phyloP scores from a whole-genome alignment of 2,329 filamentous ascomycete genomes.

The Colletotrichum sp. region DNA sequence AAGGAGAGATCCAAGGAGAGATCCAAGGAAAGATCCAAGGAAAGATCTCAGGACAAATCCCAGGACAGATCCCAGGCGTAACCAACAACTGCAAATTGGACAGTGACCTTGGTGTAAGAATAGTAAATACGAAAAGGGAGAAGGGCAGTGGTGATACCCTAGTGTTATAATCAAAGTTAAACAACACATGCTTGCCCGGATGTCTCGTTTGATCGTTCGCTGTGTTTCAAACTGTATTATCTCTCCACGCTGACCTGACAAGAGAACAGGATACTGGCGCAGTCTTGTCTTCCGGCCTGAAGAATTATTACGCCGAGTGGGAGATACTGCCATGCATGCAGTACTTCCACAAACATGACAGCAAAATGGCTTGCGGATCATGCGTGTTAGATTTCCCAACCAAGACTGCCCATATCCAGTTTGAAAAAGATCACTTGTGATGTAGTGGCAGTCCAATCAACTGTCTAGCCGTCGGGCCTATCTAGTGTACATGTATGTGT shows the following conservation, averaged over 20 bases:
- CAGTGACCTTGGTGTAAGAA: neutral
- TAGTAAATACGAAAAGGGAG: neutral
- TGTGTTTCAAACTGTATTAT: neutral
- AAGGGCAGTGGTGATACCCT: conserved; percentile 14
- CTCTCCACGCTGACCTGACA: neutral
- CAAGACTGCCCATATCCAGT: neutral
- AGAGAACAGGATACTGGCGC: neutral
- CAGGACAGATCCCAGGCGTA: neutral
- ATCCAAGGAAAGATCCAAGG: neutral
- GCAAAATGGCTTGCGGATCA: neutral
- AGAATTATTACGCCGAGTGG: neutral
- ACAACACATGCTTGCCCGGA: neutral
- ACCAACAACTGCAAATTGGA: neutral
- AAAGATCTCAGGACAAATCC: neutral
- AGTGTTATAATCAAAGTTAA: neutral
- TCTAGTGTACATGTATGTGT: conserved; percentile 22
- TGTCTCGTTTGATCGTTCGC: neutral
- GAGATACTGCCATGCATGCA: neutral
- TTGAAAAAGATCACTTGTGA: neutral
- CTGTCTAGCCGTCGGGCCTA: neutral
- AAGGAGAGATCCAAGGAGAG: neutral
- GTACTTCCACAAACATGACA: neutral
- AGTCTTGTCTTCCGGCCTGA: neutral
- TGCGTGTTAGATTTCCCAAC: neutral
- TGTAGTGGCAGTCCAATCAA: neutral